Evolutionary conservation across 75 land plant genomes (phyloP), one percentile per base, ranked within the genome.

Genomic region (Cunninghamia lanceolata): DNA sequence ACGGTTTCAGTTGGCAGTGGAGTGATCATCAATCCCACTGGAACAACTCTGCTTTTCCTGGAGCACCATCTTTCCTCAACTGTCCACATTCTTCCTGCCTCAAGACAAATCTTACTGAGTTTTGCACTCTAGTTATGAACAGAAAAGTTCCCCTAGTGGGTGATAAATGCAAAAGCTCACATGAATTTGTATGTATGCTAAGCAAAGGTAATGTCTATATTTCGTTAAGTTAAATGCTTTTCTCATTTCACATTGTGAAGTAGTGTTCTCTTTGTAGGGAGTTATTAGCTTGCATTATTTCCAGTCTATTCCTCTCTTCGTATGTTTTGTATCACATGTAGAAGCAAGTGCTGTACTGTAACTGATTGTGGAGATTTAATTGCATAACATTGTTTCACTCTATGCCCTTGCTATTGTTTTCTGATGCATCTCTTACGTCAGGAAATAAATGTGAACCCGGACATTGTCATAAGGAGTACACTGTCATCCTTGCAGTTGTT

Each of bases 401-500:
- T 75, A 21, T 53, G 82, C 19, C 59, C 79, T 52, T 84, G 1
- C 0, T 34, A 34, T 38, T 34, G 38, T 73, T 73, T 34, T 73
- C 75, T 73, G 75, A 11, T 86, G 43, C 63, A 73, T 73, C 16
- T 73, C 16, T 28, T 17, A 63, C 87, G 82, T 40, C 93, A 96
- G 99, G 84, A 47, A 83, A 88, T 73, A 94, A 87, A 83, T 95
- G 98, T 78, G 82, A 85, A 70, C 89, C 89, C 34, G 91, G 88
- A 86, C 86, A 86, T 28, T 90, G 93, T 88, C 98, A 94, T 87
- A 86, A 86, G 79, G 98, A 96, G 88, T 98, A 98, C 90, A 85
- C 93, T 40, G 89, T 98, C 83, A 93, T 95, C 84, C 95, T 98
- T 73, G 93, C 91, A 84, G 91, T 90, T 85, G 99, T 98, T 34